Conservation (phyloP, 2,329 filamentous ascomycete species). For the Trichoderma oligosporum region DNA sequence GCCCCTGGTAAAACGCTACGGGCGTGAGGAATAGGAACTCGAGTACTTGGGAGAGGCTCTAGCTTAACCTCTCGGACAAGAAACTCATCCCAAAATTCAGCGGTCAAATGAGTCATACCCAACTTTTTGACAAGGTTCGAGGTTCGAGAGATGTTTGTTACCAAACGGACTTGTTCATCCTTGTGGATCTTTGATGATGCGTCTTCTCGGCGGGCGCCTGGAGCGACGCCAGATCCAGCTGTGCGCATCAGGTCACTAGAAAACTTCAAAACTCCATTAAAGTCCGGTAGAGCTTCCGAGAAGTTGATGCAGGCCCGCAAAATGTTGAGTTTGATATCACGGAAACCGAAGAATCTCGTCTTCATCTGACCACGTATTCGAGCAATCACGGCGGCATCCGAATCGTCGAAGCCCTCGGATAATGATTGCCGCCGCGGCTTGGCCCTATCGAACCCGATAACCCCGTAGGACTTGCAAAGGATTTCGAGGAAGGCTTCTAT, state of each 20-base stretch:
- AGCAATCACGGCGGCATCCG: constrained; percentile 50
- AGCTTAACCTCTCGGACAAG: constrained; percentile 74
- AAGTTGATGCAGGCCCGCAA: constrained; percentile 88
- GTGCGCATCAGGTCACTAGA: constrained; percentile 80
- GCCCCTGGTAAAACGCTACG: constrained; percentile 52
- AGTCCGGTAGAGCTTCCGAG: constrained; percentile 89
- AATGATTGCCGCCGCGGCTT: constrained; percentile 26
- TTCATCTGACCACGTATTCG: constrained; percentile 59
- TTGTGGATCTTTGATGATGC: constrained; percentile 65
- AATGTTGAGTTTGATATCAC: constrained; percentile 78
- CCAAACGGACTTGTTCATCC: constrained; percentile 82
- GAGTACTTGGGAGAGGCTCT: constrained; percentile 56
- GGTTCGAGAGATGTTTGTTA: constrained; percentile 81
- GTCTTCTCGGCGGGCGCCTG: constrained; percentile 64
- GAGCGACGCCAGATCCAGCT: constrained; percentile 75
- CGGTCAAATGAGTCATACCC: constrained; percentile 65
- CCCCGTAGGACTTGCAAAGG: constrained; percentile 60
- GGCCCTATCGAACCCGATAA: constrained; percentile 49
- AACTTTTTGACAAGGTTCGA: constrained; percentile 72
- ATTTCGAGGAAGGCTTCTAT: constrained; percentile 61
- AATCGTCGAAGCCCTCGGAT: constrained; percentile 38
- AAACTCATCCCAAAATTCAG: constrained; percentile 97
- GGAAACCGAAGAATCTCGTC: constrained; percentile 68
- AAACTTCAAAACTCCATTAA: constrained; percentile 81
- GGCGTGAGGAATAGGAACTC: constrained; percentile 63